phyloP scores from a whole-genome alignment of 169 alveolate species.

The Plasmodium blacklocki region DNA sequence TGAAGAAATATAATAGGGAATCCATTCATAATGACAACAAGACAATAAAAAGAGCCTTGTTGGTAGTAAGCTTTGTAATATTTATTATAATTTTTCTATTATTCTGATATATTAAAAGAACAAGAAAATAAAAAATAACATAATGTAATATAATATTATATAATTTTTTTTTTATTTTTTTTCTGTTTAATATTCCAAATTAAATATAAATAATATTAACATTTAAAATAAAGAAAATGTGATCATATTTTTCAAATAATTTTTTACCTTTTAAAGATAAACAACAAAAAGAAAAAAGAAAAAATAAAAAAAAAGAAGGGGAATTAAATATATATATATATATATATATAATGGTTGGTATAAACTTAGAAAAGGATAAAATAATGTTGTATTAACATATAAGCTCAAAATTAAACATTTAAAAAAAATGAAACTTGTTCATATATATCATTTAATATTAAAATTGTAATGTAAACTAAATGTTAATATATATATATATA shows the following conservation, averaged over 20 bases:
- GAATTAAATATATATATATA: too few species aligned
- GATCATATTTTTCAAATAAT: conserved; percentile 11
- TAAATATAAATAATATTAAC: neutral
- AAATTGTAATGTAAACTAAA: too few species aligned
- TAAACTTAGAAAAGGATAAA: too few species aligned
- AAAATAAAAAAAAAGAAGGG: neutral
- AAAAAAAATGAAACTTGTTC: too few species aligned
- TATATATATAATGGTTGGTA: too few species aligned
- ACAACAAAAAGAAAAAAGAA: conserved; percentile 5
- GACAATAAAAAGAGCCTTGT: conserved; percentile 39
- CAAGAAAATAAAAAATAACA: too few species aligned
- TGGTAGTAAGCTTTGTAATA: conserved; percentile 34
- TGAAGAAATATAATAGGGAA: conserved; percentile 67
- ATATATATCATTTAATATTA: too few species aligned
- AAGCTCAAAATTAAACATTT: too few species aligned
- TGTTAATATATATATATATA: too few species aligned
- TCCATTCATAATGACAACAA: conserved; percentile 50
- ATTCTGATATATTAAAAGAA: conserved; percentile 24
- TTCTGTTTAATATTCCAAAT: conserved; percentile 8
- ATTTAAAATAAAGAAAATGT: neutral
- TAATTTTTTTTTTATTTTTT: neutral
- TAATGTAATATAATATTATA: neutral
- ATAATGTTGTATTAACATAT: too few species aligned
- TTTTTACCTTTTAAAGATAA: neutral
- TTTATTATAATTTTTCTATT: conserved; percentile 58